These are phyloP conservation scores for Epichloe coenophiala DNA, from an alignment of 2,329 filamentous ascomycete genomes.

Conservation along the genomic window DNA sequence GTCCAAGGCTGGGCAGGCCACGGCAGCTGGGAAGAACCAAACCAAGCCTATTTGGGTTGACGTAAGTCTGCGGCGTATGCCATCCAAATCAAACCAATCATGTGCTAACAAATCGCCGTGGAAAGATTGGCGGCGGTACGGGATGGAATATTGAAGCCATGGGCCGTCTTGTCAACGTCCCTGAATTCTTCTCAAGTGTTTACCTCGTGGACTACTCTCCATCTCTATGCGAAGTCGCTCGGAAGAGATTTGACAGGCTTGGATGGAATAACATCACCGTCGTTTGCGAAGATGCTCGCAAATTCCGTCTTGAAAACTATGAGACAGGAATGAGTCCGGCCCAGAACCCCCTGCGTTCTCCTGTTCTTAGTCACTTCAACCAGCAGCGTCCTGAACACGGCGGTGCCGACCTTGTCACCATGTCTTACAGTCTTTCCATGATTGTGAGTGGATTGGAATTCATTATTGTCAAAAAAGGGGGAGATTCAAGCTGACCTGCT, in stretches of 20 bases:
- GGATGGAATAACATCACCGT: conserved; percentile 91
- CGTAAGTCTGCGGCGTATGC: conserved; percentile 35
- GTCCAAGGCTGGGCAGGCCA: conserved; percentile 38
- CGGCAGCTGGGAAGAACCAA: conserved; percentile 27
- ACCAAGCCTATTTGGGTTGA: conserved; percentile 77
- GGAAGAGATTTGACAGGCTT: conserved; percentile 66
- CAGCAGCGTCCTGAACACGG: conserved; percentile 38
- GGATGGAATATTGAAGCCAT: conserved; percentile 91
- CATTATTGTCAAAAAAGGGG: neutral
- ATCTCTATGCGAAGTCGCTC: conserved; percentile 79
- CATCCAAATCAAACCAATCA: no score
- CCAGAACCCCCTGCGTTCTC: conserved; percentile 23
- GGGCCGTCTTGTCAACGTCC: conserved; percentile 63
- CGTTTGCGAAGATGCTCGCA: conserved; percentile 79
- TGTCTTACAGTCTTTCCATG: conserved; percentile 96
- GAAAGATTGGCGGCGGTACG: conserved; percentile 77
- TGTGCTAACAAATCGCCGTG: neutral
- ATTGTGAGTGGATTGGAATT: conserved; percentile 41
- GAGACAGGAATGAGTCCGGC: conserved; percentile 33
- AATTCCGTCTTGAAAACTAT: conserved; percentile 68
- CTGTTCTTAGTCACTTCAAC: conserved; percentile 34
- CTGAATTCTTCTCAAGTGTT: conserved; percentile 73
- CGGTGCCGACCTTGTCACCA: conserved; percentile 74
- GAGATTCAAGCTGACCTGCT: neutral
- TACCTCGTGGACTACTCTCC: conserved; percentile 93